These are phyloP conservation scores for Microbotryomycetes sp. DNA, from an alignment of 1,284 basidiomycete species.

Conservation along the genomic window DNA sequence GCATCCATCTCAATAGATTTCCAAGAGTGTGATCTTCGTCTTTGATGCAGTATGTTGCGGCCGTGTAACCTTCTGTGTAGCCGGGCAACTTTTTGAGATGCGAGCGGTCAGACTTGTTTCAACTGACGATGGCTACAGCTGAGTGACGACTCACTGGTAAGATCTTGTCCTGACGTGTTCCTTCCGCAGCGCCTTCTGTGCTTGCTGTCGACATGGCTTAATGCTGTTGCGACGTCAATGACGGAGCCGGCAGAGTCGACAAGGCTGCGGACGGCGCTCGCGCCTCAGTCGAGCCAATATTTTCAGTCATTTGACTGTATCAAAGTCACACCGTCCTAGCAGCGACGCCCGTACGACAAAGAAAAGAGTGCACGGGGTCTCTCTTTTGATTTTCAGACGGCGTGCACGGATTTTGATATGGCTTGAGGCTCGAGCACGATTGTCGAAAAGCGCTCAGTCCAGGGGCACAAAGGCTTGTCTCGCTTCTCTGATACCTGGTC, in stretches of 20 bases:
- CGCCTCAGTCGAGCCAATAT: too few species aligned
- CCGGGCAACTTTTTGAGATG: slow-evolving; percentile 51
- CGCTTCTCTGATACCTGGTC: too few species aligned
- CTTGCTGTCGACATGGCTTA: too few species aligned
- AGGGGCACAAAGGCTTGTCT: too few species aligned
- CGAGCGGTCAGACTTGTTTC: not conserved
- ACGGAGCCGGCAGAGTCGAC: not conserved
- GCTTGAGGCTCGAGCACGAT: not conserved
- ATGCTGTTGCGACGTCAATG: not conserved
- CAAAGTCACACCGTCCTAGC: too few species aligned
- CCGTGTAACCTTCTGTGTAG: slow-evolving; percentile 71
- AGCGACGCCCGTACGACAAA: too few species aligned
- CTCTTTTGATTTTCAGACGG: not conserved
- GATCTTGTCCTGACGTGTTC: slow-evolving; percentile 16
- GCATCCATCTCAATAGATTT: slow-evolving; percentile 90
- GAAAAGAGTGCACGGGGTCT: too few species aligned
- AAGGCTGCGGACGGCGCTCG: too few species aligned
- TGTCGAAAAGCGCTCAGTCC: too few species aligned
- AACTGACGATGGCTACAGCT: not conserved
- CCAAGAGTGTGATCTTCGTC: slow-evolving; percentile 95
- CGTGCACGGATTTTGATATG: not conserved
- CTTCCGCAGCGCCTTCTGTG: too few species aligned
- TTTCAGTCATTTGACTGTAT: too few species aligned
- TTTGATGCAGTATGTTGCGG: slow-evolving; percentile 84
- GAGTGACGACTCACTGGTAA: slow-evolving; percentile 9